A percentile compares a stretch with the other conserved stretches of the same genome.
These are phyloP conservation scores for Rhynchospora pubera DNA, from an alignment of 176 grass and related monocot genomes.

Conservation along the genomic window DNA sequence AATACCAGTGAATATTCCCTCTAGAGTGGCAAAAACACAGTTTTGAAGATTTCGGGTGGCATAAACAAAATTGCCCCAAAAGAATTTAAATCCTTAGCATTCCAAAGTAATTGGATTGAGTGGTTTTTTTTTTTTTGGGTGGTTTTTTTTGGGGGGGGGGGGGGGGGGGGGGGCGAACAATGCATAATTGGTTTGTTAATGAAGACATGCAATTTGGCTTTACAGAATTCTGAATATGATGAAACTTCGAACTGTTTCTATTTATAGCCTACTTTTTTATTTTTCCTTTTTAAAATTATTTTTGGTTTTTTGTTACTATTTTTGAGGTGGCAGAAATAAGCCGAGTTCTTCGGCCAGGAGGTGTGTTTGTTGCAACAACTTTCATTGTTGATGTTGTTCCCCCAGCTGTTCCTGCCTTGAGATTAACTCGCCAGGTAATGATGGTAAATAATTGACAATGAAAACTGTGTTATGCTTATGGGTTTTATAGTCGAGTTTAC, in stretches of 20 bases:
- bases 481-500: not conserved
- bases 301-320: not conserved
- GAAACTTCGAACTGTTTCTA: not conserved
- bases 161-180: no score
- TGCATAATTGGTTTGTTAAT: no score
- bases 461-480: not conserved
- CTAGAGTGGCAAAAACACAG: no score
- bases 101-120: not conserved
- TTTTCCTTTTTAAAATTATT: not conserved
- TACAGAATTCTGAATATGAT: not conserved
- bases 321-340: constrained; percentile 82
- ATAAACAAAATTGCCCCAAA: no score
- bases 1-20: no score
- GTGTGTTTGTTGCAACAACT: constrained; percentile 79
- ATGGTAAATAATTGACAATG: constrained; percentile 11
- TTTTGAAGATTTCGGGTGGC: no score
- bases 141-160: no score
- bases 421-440: constrained; percentile 54
- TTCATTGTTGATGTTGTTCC: constrained; percentile 58
- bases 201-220: no score
- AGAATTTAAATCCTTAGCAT: not conserved
- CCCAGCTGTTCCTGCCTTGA: constrained; percentile 36
- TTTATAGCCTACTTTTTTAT: not conserved
- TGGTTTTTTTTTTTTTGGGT: no score
- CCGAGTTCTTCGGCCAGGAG: constrained; percentile 66